Percentiles rank a stretch among this genome's conserved stretches.
Conservation (phyloP, 2,329 filamentous ascomycete genomes). For the Sclerotinia minor region DNA sequence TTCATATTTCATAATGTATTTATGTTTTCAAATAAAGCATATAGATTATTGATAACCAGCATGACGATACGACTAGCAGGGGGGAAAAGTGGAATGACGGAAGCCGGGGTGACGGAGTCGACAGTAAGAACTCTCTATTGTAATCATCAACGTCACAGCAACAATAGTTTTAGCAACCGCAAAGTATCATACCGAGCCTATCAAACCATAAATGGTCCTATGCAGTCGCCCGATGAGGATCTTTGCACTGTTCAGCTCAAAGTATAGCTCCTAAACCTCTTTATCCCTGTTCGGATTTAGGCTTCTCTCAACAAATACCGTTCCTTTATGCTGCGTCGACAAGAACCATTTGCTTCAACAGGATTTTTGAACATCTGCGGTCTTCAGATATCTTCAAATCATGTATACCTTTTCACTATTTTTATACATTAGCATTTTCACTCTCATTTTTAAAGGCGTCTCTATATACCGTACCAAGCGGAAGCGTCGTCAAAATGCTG, state of each 20-base stretch:
- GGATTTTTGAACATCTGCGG: neutral
- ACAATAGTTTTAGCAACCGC: neutral
- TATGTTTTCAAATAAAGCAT: too few species aligned
- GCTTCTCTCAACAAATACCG: neutral
- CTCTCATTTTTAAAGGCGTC: neutral
- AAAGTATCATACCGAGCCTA: neutral
- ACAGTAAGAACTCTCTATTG: neutral
- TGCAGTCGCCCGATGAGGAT: neutral
- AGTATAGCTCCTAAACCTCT: neutral
- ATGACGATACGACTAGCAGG: too few species aligned
- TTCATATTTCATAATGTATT: too few species aligned
- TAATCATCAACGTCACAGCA: neutral
- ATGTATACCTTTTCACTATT: constrained; percentile 17
- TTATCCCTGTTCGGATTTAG: neutral
- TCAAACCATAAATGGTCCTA: neutral
- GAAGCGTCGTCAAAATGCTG: neutral
- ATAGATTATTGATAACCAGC: too few species aligned
- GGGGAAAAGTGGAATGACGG: too few species aligned
- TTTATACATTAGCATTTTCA: neutral
- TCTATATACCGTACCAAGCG: neutral
- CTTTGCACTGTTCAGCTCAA: neutral
- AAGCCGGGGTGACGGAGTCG: too few species aligned
- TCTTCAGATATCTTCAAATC: neutral
- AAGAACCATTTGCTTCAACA: neutral
- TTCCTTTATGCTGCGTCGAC: constrained; percentile 2